These are phyloP conservation scores for Neonectria neomacrospora DNA, from an alignment of 2,329 filamentous ascomycete species.

Conservation along the genomic window DNA sequence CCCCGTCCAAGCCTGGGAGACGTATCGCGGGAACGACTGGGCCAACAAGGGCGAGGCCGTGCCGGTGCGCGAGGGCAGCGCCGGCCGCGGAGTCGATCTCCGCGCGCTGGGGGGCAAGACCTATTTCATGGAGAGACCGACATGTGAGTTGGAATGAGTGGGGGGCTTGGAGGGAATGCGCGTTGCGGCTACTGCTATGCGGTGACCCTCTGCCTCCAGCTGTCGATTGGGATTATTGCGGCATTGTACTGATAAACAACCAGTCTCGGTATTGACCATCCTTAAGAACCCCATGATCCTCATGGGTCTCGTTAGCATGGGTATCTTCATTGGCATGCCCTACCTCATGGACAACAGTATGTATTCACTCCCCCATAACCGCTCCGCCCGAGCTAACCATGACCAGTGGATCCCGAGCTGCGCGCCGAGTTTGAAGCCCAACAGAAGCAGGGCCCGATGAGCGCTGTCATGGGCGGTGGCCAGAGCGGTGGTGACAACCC, in stretches of 20 bases:
- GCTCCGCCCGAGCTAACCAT: constrained; percentile 26
- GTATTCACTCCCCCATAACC: constrained; percentile 49
- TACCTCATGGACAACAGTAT: constrained; percentile 95
- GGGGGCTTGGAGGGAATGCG: background rate
- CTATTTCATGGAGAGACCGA: constrained; percentile 80
- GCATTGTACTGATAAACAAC: constrained; percentile 4
- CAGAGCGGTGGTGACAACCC: constrained; percentile 52
- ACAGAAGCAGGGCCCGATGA: constrained; percentile 79
- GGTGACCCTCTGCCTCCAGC: background rate
- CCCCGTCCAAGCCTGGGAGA: constrained; percentile 78
- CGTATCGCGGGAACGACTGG: constrained; percentile 91
- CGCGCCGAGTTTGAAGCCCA: constrained; percentile 92
- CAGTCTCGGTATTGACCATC: constrained; percentile 82
- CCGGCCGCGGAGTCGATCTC: constrained; percentile 66
- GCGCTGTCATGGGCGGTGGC: constrained; percentile 60
- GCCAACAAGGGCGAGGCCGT: constrained; percentile 79
- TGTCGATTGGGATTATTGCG: background rate
- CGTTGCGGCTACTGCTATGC: constrained; percentile 1
- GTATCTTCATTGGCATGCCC: constrained; percentile 89
- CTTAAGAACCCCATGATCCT: constrained; percentile 98
- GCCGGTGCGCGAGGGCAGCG: constrained; percentile 52
- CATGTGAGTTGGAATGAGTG: constrained; percentile 69
- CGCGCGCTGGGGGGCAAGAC: constrained; percentile 72
- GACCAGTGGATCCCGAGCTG: constrained; percentile 93
- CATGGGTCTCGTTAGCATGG: constrained; percentile 85